These are phyloP conservation scores for Termitomyces heimii DNA, from an alignment of 768 basidiomycete species.

Conservation along the genomic window DNA sequence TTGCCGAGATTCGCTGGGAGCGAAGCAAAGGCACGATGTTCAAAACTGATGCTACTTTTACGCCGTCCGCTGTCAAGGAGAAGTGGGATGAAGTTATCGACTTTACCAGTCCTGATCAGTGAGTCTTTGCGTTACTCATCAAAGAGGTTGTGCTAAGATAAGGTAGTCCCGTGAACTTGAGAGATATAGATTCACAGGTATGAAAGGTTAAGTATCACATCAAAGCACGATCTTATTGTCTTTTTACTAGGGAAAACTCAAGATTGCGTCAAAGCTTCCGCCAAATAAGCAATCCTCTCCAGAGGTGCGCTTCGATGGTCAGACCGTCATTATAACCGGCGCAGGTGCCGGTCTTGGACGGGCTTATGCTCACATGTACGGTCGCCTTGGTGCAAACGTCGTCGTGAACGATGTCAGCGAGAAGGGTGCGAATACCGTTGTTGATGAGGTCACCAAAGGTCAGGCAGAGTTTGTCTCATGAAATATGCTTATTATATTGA, in stretches of 20 bases:
- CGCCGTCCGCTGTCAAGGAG: constrained; percentile 88
- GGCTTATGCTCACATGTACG: constrained; percentile 88
- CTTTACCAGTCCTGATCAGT: constrained; percentile 70
- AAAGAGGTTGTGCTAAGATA: constrained; percentile 2
- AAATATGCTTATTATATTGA: neutral
- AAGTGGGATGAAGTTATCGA: constrained; percentile 81
- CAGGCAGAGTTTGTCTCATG: constrained; percentile 9
- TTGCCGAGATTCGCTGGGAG: constrained; percentile 92
- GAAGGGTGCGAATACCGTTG: constrained; percentile 78
- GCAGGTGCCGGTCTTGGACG: constrained; percentile 94
- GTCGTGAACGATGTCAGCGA: constrained; percentile 93
- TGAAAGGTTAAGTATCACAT: constrained; percentile 1
- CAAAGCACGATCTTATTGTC: neutral
- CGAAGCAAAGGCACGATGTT: constrained; percentile 82
- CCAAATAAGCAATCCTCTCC: constrained; percentile 66
- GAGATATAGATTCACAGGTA: constrained; percentile 59
- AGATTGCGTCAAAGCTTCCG: constrained; percentile 55
- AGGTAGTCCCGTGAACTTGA: constrained; percentile 56
- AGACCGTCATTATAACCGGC: constrained; percentile 93
- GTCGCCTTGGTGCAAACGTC: constrained; percentile 89
- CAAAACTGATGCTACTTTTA: constrained; percentile 86
- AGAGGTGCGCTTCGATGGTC: constrained; percentile 75
- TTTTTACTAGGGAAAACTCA: constrained; percentile 43
- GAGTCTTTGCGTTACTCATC: constrained; percentile 21
- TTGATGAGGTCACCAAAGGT: constrained; percentile 83